These are phyloP conservation scores for Blastobotrys capitulatus DNA, from an alignment of 1,139 yeast genomes.

Conservation along the genomic window DNA sequence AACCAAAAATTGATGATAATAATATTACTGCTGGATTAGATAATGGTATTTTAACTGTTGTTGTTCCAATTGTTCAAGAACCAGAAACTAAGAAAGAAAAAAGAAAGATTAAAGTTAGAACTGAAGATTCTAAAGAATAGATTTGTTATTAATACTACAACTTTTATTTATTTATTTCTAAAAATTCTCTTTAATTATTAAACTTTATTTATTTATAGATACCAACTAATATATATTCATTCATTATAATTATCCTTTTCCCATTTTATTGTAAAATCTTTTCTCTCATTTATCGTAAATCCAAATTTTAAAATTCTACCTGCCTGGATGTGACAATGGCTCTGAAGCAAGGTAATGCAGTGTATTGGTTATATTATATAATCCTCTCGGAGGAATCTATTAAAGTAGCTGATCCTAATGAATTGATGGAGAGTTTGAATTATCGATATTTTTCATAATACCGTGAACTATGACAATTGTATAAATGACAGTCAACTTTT, in stretches of 20 bases:
- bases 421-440: too few species aligned
- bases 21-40: slow-evolving; percentile 40
- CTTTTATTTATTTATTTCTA: background rate
- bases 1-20: slow-evolving; percentile 47
- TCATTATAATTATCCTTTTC: background rate
- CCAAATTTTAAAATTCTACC: background rate
- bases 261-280: background rate
- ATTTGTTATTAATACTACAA: background rate
- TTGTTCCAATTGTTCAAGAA: slow-evolving; percentile 1
- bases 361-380: too few species aligned
- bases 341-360: too few species aligned
- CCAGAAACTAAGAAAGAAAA: slow-evolving; percentile 4
- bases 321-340: too few species aligned
- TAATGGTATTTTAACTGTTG: slow-evolving; percentile 6
- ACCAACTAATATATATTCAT: background rate
- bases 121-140: background rate
- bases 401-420: too few species aligned
- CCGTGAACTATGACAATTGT: too few species aligned
- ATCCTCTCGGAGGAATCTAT: too few species aligned
- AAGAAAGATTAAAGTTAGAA: slow-evolving; percentile 4
- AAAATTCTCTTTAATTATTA: too few species aligned
- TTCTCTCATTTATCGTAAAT: background rate
- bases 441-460: too few species aligned
- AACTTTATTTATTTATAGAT: too few species aligned
- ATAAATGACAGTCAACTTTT: too few species aligned